phyloP scores from a whole-genome alignment of 257 asterid genomes.

The Leonotis leonurus region DNA sequence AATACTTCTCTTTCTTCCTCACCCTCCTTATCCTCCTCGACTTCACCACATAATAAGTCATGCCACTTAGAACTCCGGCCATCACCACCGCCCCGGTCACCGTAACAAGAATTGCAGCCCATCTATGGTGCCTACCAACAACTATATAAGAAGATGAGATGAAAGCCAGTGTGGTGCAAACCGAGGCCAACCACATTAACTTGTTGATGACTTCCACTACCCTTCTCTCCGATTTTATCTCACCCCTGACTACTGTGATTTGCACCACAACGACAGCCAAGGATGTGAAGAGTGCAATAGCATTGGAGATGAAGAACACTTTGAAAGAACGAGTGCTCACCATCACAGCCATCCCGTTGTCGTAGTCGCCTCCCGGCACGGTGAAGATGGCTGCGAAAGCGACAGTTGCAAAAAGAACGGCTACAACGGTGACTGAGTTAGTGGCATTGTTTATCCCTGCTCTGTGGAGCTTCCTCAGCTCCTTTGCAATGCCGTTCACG shows the following conservation, averaged over 20 bases:
- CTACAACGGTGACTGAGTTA: conserved; percentile 69
- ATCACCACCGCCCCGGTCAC: conserved; percentile 47
- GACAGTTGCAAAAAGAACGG: conserved; percentile 65
- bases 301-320: conserved; percentile 60
- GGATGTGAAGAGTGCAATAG: conserved; percentile 68
- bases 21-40: conserved; percentile 45
- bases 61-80: conserved; percentile 55
- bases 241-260: conserved; percentile 70
- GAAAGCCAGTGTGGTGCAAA: conserved; percentile 69
- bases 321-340: conserved; percentile 36
- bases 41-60: conserved; percentile 68
- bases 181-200: conserved; percentile 82
- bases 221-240: conserved; percentile 56
- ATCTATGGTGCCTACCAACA: conserved; percentile 42
- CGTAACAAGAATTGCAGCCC: conserved; percentile 64
- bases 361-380: conserved; percentile 67
- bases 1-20: conserved; percentile 56
- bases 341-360: conserved; percentile 45
- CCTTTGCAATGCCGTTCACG: conserved; percentile 65
- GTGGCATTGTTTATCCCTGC: conserved; percentile 47
- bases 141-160: conserved; percentile 60
- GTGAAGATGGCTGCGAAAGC: conserved; percentile 80
- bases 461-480: conserved; percentile 63
- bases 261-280: conserved; percentile 75
- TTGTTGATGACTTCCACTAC: conserved; percentile 68